Evolutionary conservation across 2,329 filamentous ascomycete species (phyloP), one percentile per base, ranked within the genome.

Genomic region (Emydomyces testavorans): DNA sequence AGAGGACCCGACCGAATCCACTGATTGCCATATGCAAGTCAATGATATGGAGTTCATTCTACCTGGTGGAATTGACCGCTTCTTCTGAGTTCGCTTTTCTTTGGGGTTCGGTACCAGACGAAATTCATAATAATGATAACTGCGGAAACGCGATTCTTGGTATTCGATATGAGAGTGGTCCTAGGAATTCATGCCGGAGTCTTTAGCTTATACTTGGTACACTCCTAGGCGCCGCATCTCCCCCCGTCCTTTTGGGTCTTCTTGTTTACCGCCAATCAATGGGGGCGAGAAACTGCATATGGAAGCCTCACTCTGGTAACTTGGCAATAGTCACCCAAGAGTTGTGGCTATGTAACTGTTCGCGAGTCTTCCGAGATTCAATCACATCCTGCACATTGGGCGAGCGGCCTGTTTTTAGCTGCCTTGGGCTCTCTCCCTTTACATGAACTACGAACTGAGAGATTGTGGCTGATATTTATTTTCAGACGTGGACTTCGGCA

Each of bases 271-370:
- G 31, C 41, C 41, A 44, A 44, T 35, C 18, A 44, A 24, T 20
- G 20, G n/a, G 31, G 15, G 15, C 4, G 16, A 6, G 26, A 28
- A 11, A 38, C 11, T 11, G n/a, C 18, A 16, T 46, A 10, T 8
- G n/a, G 23, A 46, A 38, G 43, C 43, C 43, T 46, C 43, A 46
- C 43, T 46, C 34, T 46, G 32, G 43, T 46, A 46, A 46, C 23
- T 46, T 29, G 32, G 20, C 34, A 28, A 46, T 32, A 34, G 29
- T 46, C 31, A 38, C 34, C 5, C 26, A 43, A 21, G 15, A 3
- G 20, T 24, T 34, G 29, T 29, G 18, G 41, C 31, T 34, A 16
- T 23, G 28, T 34, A 34, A n/a, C 6, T 21, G 16, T 34, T 26
- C n/a, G 28, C 21, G 26, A 32, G 32, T 32, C 16, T 26, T n/a